These are phyloP conservation scores for Pythium graminicola DNA, from an alignment of 352 stramenopile species.

Conservation along the genomic window DNA sequence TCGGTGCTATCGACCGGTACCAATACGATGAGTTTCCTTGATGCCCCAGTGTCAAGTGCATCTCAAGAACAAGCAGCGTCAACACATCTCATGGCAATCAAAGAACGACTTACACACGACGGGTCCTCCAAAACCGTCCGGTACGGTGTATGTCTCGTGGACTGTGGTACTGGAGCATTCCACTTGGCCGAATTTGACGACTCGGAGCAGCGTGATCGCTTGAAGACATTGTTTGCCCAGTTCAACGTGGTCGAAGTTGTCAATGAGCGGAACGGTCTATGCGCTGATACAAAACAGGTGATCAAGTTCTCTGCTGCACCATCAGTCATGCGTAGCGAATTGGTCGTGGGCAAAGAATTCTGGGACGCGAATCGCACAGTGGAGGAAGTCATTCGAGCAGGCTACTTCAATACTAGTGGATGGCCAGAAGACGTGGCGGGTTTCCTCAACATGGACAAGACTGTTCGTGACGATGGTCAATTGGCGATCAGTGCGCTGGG, in stretches of 20 bases:
- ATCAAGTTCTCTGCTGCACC: slow-evolving; percentile 62
- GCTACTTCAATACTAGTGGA: slow-evolving; percentile 83
- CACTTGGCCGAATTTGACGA: slow-evolving; percentile 97
- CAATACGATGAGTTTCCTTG: slow-evolving; percentile 93
- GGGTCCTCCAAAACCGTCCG: slow-evolving; percentile 33
- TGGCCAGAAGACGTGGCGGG: slow-evolving; percentile 52
- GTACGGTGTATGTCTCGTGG: slow-evolving; percentile 94
- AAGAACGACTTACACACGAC: slow-evolving; percentile 59
- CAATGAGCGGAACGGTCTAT: slow-evolving; percentile 60
- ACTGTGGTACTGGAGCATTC: slow-evolving; percentile 91
- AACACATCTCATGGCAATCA: slow-evolving; percentile 56
- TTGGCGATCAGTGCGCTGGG: slow-evolving; percentile 64
- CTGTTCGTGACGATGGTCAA: slow-evolving; percentile 44
- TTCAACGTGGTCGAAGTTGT: slow-evolving; percentile 84
- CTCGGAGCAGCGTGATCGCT: slow-evolving; percentile 89
- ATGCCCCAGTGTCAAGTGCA: slow-evolving; percentile 54
- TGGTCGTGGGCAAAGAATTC: slow-evolving; percentile 74
- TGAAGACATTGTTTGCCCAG: slow-evolving; percentile 94
- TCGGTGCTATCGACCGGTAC: slow-evolving; percentile 94
- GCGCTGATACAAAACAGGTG: slow-evolving; percentile 57
- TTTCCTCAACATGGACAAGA: slow-evolving; percentile 73
- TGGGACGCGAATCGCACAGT: slow-evolving; percentile 89
- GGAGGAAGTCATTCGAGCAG: slow-evolving; percentile 82
- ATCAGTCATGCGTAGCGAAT: slow-evolving; percentile 51
- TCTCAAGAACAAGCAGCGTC: slow-evolving; percentile 40